phyloP scores from a whole-genome alignment of 345 rosid genomes.

The Camelina neglecta region DNA sequence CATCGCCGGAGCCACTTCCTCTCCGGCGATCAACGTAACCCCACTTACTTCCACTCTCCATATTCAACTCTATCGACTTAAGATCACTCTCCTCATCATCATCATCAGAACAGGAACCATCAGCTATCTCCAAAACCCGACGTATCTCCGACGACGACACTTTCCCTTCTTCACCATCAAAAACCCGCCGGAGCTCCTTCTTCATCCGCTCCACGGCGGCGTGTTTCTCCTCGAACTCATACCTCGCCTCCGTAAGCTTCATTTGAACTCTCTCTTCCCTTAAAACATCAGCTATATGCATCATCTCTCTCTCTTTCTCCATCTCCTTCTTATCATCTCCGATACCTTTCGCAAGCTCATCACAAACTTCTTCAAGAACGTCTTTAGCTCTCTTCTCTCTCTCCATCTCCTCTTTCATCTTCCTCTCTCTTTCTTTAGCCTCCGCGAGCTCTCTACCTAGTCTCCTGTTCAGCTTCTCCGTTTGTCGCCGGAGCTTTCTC shows the following conservation, averaged over 20 bases:
- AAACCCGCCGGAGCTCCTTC: slow-evolving; percentile 68
- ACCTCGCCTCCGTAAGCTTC: slow-evolving; percentile 89
- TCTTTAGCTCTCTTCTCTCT: slow-evolving; percentile 87
- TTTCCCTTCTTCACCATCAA: slow-evolving; percentile 48
- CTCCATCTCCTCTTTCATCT: slow-evolving; percentile 60
- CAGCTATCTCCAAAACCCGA: slow-evolving; percentile 55
- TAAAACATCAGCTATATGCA: slow-evolving; percentile 86
- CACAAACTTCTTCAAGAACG: slow-evolving; percentile 81
- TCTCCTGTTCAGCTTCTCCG: slow-evolving; percentile 88
- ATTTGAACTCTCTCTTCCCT: slow-evolving; percentile 97
- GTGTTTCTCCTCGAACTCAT: slow-evolving; percentile 87
- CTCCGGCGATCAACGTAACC: slow-evolving; percentile 51
- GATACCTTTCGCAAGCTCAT: slow-evolving; percentile 76
- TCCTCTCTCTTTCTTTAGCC: slow-evolving; percentile 52
- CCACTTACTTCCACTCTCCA: slow-evolving; percentile 88
- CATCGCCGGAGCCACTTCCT: slow-evolving; percentile 36
- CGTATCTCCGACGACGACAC: slow-evolving; percentile 43
- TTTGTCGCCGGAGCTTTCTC: slow-evolving; percentile 66
- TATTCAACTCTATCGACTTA: slow-evolving; percentile 88
- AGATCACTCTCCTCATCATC: slow-evolving; percentile 67
- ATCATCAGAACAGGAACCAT: slow-evolving; percentile 55
- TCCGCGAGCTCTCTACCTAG: slow-evolving; percentile 76
- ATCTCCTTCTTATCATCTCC: slow-evolving; percentile 86
- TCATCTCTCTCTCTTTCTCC: slow-evolving; percentile 96
- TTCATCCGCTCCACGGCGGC: slow-evolving; percentile 72